Percentiles rank a stretch among this genome's conserved stretches.
Evolutionary conservation across 768 basidiomycete genomes (phyloP).

Genomic region (Glaciozyma martinii): DNA sequence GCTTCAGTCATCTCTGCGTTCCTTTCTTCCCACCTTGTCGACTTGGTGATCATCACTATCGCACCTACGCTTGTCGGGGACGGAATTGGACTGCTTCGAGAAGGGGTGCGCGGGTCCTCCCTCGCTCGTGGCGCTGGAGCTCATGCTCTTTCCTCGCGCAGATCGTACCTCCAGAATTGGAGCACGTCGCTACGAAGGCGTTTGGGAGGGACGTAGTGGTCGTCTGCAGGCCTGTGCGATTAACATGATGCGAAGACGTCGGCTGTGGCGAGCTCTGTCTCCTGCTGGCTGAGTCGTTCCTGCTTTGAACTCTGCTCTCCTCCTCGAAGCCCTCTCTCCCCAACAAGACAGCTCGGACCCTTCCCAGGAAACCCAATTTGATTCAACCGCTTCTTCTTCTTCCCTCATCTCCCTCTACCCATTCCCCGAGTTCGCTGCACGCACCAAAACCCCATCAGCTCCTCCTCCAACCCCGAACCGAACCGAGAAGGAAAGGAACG

Average conservation of each 20-base stretch:
- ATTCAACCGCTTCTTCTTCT: no score
- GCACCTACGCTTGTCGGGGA: constrained; percentile 74
- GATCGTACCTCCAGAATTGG: neutral
- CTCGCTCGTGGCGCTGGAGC: neutral
- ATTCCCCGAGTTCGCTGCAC: no score
- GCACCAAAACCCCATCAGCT: no score
- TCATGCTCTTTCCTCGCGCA: neutral
- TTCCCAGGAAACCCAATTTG: no score
- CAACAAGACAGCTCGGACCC: no score
- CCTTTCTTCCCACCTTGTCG: constrained; percentile 49
- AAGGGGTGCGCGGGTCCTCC: neutral
- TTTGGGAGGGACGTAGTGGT: neutral
- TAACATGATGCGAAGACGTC: no score
- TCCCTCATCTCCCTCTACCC: no score
- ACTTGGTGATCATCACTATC: constrained; percentile 71
- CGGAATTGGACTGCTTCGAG: constrained; percentile 16
- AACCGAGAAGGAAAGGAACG: neutral
- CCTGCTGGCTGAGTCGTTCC: no score
- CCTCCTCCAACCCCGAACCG: no score
- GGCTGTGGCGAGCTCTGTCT: no score
- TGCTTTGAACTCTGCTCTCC: no score
- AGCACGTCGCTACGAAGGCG: neutral
- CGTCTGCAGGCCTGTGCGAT: neutral
- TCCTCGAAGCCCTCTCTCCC: no score
- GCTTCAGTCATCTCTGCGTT: constrained; percentile 70